Evolutionary conservation across 2,329 filamentous ascomycete species (phyloP), one percentile per base, ranked within the genome.

Genomic region (Aspergillus pseudonomiae): DNA sequence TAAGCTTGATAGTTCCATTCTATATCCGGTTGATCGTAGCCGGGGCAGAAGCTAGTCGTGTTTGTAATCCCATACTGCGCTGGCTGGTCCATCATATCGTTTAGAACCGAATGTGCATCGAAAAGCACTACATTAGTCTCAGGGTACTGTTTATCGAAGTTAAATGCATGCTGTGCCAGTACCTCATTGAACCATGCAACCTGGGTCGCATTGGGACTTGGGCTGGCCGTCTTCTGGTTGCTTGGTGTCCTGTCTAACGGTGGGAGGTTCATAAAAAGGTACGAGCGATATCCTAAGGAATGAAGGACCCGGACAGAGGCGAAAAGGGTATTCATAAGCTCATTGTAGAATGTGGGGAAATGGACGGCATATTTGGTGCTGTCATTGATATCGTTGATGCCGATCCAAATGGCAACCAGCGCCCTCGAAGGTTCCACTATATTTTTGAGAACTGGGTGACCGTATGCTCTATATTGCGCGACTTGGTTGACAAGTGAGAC

Each of bases 341-440:
- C 69, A 4, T 79, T 71, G 68, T 85, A 86, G 66, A 84, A 80
- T 0, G 68, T 72, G 3, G 77, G 75, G 64, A 85, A 85, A 12
- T 78, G 74, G 14, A 81, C 76, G 36, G 74, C 76, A 55, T 79
- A 80, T 46, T 80, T 78, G 16, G 74, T 76, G 7, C 80, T 80
- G 68, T 87, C 84, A 65, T 78, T 79, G 64, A 87, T 84, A 62
- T 87, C 85, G 69, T 87, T 87, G 63, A 87, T 75, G 3, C 83
- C 85, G 53, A 87, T 87, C 81, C 82, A 87, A 43, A 86, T 71
- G 2, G 81, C 81, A 0, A 86, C 78, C 1, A 87, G 74, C 1
- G 81, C 78, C 21, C 62, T 72, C 4, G 73, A 66, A 19, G 78
- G 73, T 11, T 63, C 26, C 6, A 80, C 68, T 21, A 79, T 56